Base-by-base conservation (phyloP, 306 rosid genomes). In the Trichosanthes cucumerina region DNA sequence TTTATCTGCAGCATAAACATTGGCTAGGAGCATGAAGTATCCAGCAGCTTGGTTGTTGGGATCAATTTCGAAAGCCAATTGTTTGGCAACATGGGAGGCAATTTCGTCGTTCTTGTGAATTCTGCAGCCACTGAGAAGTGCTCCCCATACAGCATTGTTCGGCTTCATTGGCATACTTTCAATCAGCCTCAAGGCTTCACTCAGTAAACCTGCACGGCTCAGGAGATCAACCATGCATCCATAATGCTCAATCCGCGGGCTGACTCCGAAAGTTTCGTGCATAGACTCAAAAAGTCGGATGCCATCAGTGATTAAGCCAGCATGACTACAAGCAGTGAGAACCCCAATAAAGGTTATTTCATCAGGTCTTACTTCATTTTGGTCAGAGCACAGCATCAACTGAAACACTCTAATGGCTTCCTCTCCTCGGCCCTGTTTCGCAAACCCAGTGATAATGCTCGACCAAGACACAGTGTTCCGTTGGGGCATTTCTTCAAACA, bases 191-290 rank as follows among this genome's bases (percentile, higher is more conserved):
- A 23, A 76, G 28, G 96, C 98, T 87, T 93, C 96, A 31, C 86
- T 85, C 65, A 91, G 82, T 81, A 83, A 87, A 54, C 98, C 96
- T 62, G 93, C 94, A 8, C 98, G 93, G 81, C 98, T 89, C 79
- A 93, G 80, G 77, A 93, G 93, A 84, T 93, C 98, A 52, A 93
- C 91, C 91, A 93, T 87, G 88, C 94, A 91, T 53, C 98, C 95
- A 7, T 91, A 93, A 84, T 93, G 98, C 83, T 93, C 87, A 65
- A 93, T 87, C 84, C 74, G 83, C 0, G 92, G 96, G 77, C 60
- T 78, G 49, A 93, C 83, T 78, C 86, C 82, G 80, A 88, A 91
- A 59, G 81, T 79, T 72, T 79, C 83, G 28, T 80, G 82, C 94
- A 93, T 93, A 79, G 82, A 82, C 56, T 83, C 60, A 68, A 91